Evolutionary conservation across 2,329 filamentous ascomycete species (phyloP).

Genomic region (Samsoniella hepiali): DNA sequence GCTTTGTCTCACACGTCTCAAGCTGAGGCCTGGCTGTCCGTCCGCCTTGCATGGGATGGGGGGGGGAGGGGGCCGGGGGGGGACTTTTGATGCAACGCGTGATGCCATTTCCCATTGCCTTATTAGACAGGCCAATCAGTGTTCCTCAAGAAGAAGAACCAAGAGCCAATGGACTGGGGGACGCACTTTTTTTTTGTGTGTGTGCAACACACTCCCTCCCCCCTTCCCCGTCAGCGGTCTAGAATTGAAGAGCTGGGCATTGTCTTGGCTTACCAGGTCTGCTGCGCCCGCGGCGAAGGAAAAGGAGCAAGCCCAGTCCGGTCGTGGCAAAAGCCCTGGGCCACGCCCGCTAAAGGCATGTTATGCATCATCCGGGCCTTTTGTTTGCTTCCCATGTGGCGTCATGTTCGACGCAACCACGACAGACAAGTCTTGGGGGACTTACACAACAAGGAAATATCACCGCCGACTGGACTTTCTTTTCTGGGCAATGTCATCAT

Average conservation of each 20-base stretch:
- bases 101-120: neutral
- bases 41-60: no score
- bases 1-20: no score
- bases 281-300: neutral
- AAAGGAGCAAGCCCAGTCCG: neutral
- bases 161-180: neutral
- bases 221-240: neutral
- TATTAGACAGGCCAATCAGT: no score
- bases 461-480: no score
- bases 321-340: neutral
- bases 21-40: no score
- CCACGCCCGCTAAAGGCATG: neutral
- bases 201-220: neutral
- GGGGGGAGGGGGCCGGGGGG: neutral
- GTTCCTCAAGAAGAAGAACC: neutral
- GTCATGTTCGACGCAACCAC: no score
- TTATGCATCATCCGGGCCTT: neutral
- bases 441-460: no score
- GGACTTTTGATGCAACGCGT: neutral
- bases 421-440: no score
- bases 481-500: no score
- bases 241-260: constrained; percentile 9
- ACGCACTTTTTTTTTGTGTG: neutral
- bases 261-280: constrained; percentile 5
- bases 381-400: no score